Conservation (phyloP, 176 grass and related monocot species). For the Rhynchospora tenuis region DNA sequence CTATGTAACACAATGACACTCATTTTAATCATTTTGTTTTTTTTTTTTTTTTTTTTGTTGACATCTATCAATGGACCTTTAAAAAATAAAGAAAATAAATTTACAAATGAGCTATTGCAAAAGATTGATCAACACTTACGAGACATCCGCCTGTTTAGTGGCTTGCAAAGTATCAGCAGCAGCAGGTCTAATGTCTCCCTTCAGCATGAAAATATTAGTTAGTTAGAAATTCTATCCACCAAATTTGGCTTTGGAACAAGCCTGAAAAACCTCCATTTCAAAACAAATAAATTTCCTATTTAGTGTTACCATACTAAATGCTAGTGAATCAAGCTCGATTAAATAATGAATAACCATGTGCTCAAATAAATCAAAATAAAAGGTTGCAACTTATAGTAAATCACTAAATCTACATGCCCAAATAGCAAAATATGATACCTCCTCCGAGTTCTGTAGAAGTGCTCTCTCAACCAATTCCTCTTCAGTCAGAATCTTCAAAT, state of each 20-base stretch:
- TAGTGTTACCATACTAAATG: not conserved
- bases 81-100: not conserved
- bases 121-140: slow-evolving; percentile 5
- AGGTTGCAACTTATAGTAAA: not conserved
- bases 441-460: slow-evolving; percentile 60
- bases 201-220: slow-evolving; percentile 4
- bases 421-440: slow-evolving; percentile 31
- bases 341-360: not conserved
- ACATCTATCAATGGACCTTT: no score
- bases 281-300: not conserved
- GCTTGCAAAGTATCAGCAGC: not conserved
- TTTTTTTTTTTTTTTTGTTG: no score
- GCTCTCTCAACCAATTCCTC: slow-evolving; percentile 72
- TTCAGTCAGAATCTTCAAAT: slow-evolving; percentile 65
- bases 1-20: no score
- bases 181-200: not conserved
- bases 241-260: not conserved
- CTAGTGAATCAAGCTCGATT: not conserved
- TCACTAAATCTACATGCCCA: not conserved
- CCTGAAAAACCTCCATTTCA: not conserved
- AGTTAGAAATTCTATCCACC: not conserved
- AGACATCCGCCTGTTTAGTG: not conserved
- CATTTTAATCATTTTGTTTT: no score
- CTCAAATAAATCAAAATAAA: not conserved
- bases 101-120: not conserved